Conservation (phyloP, 2,329 filamentous ascomycete species). For the Neonectria punicea region DNA sequence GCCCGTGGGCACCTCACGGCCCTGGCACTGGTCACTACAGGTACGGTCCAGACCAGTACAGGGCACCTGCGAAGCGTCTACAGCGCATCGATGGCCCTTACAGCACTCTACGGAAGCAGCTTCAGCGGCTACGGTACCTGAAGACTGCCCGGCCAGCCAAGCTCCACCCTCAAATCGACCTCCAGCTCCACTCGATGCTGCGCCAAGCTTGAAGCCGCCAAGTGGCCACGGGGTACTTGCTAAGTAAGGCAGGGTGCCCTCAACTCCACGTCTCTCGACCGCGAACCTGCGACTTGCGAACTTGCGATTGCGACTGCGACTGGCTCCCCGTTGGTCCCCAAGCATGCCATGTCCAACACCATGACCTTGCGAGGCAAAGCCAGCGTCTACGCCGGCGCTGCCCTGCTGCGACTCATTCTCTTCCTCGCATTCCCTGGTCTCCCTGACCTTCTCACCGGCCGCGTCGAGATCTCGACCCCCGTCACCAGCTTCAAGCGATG, state of each 20-base stretch:
- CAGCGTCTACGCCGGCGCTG: constrained; percentile 78
- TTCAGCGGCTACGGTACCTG: constrained; percentile 26
- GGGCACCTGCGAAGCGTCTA: constrained; percentile 1
- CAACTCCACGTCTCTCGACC: constrained; percentile 40
- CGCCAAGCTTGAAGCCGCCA: constrained; percentile 43
- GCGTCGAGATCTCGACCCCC: constrained; percentile 96
- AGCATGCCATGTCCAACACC: constrained; percentile 50
- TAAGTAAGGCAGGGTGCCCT: constrained; percentile 5
- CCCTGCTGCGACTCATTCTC: constrained; percentile 81
- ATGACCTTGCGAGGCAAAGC: constrained; percentile 56
- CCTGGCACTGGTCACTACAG: constrained; percentile 16
- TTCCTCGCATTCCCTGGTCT: constrained; percentile 85
- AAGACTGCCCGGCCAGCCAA: not conserved
- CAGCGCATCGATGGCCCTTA: constrained; percentile 23
- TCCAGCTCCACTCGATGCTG: not conserved
- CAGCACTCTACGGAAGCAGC: constrained; percentile 27
- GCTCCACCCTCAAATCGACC: not conserved
- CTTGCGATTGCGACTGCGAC: constrained; percentile 30
- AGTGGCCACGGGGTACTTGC: constrained; percentile 42
- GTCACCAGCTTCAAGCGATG: constrained; percentile 98
- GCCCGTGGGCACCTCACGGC: constrained; percentile 37
- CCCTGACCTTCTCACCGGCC: constrained; percentile 84
- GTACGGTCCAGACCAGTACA: constrained; percentile 21
- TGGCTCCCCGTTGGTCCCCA: constrained; percentile 32
- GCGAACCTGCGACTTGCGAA: constrained; percentile 30